Evolutionary conservation across 345 rosid genomes (phyloP), one percentile per base, ranked within the genome.

Genomic region (Hibiscus tridactylites): DNA sequence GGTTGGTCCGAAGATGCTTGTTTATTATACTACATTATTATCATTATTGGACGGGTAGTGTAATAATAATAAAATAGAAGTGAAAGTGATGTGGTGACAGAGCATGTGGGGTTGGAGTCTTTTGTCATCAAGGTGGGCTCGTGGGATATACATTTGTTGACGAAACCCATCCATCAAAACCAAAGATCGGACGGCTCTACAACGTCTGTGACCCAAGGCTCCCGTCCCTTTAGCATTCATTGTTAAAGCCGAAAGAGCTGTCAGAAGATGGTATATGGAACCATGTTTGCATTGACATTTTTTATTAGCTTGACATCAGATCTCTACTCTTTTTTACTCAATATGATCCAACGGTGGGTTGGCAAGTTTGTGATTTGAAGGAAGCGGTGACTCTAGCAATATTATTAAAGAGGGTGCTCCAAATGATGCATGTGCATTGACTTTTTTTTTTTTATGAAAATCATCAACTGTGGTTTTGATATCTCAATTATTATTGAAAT

Each of bases 341-440:
- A 17, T 7, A 53, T 16, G 21, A 56, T 71, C 74, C 56, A 26
- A 73, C 76, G 78, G 79, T 58, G 49, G 6, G 6, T 0, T 11
- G 21, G 50, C 9, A 7, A 16, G 76, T 47, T 75, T 58, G 68
- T 67, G 73, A 77, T 24, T 35, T 31, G 29, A 71, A 26, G 57
- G 26, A 10, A 9, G 29, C 59, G 24, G 79, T 77, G 46, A 77
- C 77, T 47, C 47, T 56, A 60, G 33, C 28, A 33, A 42, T 7
- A 26, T 28, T 9, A 44, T 44, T 10, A 10, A 44, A 44, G 47
- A 44, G 47, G 47, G 47, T 10, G 47, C 10, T 44, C 12, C 11
- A 44, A 44, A 10, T 44, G 77, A 69, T 39, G 44, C 44, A 39
- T 68, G 49, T 65, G 67, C 83, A 54, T 79, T 82, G 85, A 82